Conservation (phyloP, 805 yeast species). For the Candida sphagnicola region DNA sequence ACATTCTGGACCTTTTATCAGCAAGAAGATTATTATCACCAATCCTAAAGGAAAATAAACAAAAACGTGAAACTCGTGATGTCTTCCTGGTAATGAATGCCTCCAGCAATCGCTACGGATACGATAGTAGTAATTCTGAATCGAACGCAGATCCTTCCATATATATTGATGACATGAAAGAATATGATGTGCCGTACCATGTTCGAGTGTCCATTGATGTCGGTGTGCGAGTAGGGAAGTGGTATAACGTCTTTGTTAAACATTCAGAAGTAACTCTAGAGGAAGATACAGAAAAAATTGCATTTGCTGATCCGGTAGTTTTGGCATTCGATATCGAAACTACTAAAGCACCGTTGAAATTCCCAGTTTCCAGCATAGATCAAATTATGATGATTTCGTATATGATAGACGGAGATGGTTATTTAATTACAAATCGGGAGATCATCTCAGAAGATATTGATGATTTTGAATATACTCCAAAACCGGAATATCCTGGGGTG, state of each 20-base stretch:
- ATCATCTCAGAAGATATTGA: slow-evolving; percentile 92
- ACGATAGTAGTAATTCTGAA: slow-evolving; percentile 8
- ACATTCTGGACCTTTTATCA: slow-evolving; percentile 65
- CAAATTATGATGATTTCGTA: slow-evolving; percentile 98
- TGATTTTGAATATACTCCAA: slow-evolving; percentile 96
- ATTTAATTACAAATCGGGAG: slow-evolving; percentile 86
- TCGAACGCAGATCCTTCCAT: slow-evolving; percentile 51
- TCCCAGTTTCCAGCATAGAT: slow-evolving; percentile 88
- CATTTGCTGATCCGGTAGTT: slow-evolving; percentile 96
- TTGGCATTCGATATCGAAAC: slow-evolving; percentile 98
- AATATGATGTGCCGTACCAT: slow-evolving; percentile 95
- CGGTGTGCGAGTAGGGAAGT: slow-evolving; percentile 85
- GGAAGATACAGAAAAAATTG: slow-evolving; percentile 70
- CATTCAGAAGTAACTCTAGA: slow-evolving; percentile 51
- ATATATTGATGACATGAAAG: slow-evolving; percentile 75
- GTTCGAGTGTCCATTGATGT: slow-evolving; percentile 94
- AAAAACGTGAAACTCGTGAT: slow-evolving; percentile 58
- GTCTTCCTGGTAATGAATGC: slow-evolving; percentile 57
- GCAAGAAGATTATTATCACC: slow-evolving; percentile 73
- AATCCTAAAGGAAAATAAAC: slow-evolving; percentile 62
- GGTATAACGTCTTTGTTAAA: slow-evolving; percentile 79
- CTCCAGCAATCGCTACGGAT: slow-evolving; percentile 27
- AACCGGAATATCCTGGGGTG: slow-evolving; percentile 88
- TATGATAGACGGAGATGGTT: slow-evolving; percentile 98
- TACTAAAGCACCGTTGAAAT: slow-evolving; percentile 91